Evolutionary conservation across 345 rosid species (phyloP), one percentile per base, ranked within the genome.

Genomic region (Rhodomyrtus tomentosa): DNA sequence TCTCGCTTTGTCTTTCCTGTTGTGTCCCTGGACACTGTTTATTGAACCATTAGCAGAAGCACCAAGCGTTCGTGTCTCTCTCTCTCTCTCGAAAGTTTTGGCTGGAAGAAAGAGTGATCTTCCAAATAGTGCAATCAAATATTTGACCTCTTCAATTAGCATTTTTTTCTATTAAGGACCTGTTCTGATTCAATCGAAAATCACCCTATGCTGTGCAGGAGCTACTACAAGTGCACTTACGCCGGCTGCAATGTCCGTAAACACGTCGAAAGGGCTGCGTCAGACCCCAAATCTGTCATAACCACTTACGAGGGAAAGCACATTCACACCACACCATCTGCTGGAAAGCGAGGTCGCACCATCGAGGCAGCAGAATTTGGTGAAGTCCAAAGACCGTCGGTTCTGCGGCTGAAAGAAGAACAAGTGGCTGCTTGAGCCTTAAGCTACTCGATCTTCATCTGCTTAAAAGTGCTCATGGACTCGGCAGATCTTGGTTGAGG

Each of bases 281-380:
- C 95, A 2, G 99, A 96, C 87, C 91, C 94, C 42, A 94, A 95
- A 83, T 96, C 99, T 4, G 99, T 96, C 48, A 88, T 96, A 87
- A 96, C 99, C 55, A 97, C 98, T 12, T 97, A 97, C 1, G 99
- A 97, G 88, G 99, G 99, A 54, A 97, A 97, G 85, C 99, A 97
- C 84, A 95, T 92, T 85, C 99, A 95, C 62, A 91, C 92, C 8
- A 93, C 95, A 84, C 99, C 98, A 7, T 93, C 95, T 45, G 94
- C 98, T 50, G 93, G 96, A 89, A 90, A 89, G 87, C 89, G 93
- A 81, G 88, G 92, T 84, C 91, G 91, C 53, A 86, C 83, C 81
- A 53, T 90, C 53, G 83, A 86, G 83, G 94, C 84, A 55, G 49
- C 87, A 85, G 93, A 89, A 79, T 94, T 90, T 14, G 90, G 92